Evolutionary conservation across 345 rosid species (phyloP), one percentile per base, ranked within the genome.

Genomic region (Stellera chamaejasme): DNA sequence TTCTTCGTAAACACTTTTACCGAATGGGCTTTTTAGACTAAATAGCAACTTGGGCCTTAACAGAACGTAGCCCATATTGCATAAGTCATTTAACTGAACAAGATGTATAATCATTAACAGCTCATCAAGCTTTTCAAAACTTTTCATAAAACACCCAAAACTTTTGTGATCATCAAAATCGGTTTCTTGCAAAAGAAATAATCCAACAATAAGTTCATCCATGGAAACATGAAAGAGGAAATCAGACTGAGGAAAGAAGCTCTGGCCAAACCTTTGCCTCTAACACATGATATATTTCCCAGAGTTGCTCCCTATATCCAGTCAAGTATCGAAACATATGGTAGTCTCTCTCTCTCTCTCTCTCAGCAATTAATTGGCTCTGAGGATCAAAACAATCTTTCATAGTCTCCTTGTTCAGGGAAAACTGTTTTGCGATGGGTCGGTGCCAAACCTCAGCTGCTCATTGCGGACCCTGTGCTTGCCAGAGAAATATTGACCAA

Each of bases 401-500:
- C 3, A 8, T 16, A 48, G 6, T 10, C 3, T 25, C 13, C 39
- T 43, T 13, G 15, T 27, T 51, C 10, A 74, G 76, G 74, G 64
- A 56, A 47, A 51, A 73, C 59, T 44, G 69, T 58, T 45, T 64
- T 80, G 15, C 11, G 2, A 0, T 76, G 81, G 82, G 14, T 47
- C 5, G 78, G 79, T 15, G 13, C 52, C n/a, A 50, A 27, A 52
- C 66, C 85, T 51, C 71, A 58, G 19, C 32, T 80, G 46, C 66
- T 70, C 6, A 61, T 74, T 19, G 55, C 72, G 3, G 73, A 77
- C 43, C 69, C 79, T 16, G 71, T 67, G 45, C 60, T 67, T 51
- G 39, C 67, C 28, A 74, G 77, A 62, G 76, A 80, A 56, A 48
- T 80, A 27, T 50, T 80, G 27, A 69, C 43, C 63, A 66, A 68